A percentile compares a stretch with the other conserved stretches of the same genome.
Conservation (phyloP, 2,329 filamentous ascomycete species). For the Hymenoscyphus fructigenus region DNA sequence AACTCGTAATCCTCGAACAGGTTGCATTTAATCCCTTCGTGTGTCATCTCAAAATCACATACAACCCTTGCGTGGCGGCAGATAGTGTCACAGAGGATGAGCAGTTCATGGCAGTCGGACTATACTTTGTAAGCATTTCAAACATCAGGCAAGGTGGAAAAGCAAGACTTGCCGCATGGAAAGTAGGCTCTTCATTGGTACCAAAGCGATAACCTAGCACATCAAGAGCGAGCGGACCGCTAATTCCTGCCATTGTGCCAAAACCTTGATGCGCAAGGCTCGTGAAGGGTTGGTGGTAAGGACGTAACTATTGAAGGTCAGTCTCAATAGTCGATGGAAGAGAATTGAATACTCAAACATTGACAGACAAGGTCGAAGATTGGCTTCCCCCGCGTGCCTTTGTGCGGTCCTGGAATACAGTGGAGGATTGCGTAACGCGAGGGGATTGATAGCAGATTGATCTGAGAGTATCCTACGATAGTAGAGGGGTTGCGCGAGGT, state of each 20-base stretch:
- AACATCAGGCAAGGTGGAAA: not conserved
- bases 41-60: not conserved
- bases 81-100: not conserved
- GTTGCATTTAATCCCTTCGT: not conserved
- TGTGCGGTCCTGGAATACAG: not conserved
- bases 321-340: not conserved
- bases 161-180: not conserved
- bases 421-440: not conserved
- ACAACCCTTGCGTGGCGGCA: not conserved
- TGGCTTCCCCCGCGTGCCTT: not conserved
- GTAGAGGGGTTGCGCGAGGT: not conserved
- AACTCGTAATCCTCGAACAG: not conserved
- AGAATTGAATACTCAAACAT: not conserved
- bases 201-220: not conserved
- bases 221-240: not conserved
- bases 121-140: slow-evolving; percentile 1
- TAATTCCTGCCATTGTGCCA: not conserved
- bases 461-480: not conserved
- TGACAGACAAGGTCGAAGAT: not conserved
- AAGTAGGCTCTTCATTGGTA: not conserved
- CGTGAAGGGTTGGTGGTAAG: not conserved
- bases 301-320: not conserved
- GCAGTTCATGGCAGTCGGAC: not conserved
- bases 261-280: not conserved
- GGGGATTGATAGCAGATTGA: not conserved